Conservation (phyloP, 23 red algal genomes). For the Gracilaria domingensis region DNA sequence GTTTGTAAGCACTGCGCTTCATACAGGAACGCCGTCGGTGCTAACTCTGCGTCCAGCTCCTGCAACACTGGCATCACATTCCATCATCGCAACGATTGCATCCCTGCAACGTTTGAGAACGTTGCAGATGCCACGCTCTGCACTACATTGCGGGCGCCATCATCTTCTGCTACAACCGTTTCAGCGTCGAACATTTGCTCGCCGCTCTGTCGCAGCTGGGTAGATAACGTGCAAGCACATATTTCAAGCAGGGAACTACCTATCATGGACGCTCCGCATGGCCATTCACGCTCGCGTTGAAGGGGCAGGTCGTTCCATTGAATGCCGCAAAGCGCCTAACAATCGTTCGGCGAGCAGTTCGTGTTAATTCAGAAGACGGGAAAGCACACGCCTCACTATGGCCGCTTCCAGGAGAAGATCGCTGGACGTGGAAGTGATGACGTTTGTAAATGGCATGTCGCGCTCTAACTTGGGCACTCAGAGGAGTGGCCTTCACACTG, state of each 20-base stretch:
- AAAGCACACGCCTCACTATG: slow-evolving; percentile 23
- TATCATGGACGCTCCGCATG: slow-evolving; percentile 50
- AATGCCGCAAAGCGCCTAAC: slow-evolving; percentile 24
- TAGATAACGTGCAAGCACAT: slow-evolving; percentile 53
- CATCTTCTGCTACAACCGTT: slow-evolving; percentile 13
- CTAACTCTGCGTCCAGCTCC: slow-evolving; percentile 47
- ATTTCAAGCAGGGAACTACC: slow-evolving; percentile 28
- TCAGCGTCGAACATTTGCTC: slow-evolving; percentile 45
- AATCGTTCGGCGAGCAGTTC: slow-evolving; percentile 23
- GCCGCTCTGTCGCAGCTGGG: slow-evolving; percentile 51
- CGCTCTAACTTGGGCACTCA: slow-evolving; percentile 39
- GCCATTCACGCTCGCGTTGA: slow-evolving; percentile 37
- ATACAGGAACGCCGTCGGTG: slow-evolving; percentile 33
- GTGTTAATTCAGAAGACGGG: slow-evolving; percentile 19
- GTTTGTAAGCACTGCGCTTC: slow-evolving; percentile 46
- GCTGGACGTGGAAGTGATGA: slow-evolving; percentile 36
- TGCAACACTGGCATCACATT: slow-evolving; percentile 43
- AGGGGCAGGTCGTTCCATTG: slow-evolving; percentile 22
- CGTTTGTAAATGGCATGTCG: slow-evolving; percentile 36
- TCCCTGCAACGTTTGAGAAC: slow-evolving; percentile 46
- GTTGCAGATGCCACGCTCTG: slow-evolving; percentile 16
- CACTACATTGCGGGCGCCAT: slow-evolving; percentile 36
- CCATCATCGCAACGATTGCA: slow-evolving; percentile 32
- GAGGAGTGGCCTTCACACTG: slow-evolving; percentile 31
- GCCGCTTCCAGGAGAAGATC: slow-evolving; percentile 25